Base-by-base conservation (phyloP, 495 filamentous ascomycete species). In the Tuber magnatum region DNA sequence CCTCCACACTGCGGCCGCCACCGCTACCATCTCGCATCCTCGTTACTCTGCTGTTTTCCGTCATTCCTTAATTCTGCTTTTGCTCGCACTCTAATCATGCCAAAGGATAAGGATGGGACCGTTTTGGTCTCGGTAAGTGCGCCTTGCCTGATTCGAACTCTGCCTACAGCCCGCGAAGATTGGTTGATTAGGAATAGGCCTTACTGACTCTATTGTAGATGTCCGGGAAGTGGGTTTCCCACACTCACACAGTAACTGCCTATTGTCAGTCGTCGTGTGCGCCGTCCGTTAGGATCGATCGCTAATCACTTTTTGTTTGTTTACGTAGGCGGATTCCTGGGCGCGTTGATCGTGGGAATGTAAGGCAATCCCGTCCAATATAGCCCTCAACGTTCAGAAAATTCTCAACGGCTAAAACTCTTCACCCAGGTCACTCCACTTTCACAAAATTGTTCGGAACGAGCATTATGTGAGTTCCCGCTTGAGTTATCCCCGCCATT, bases 401-500 rank as follows among this genome's bases (percentile, higher is more conserved):
- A 40, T 65, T 61, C 39, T 28, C 73, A 43, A 72, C 28, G 7
- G 76, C 77, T 79, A 77, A 79, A 68, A 48, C 83, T 69, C 43
- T 35, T 73, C 76, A 73, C 51, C 71, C 73, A 87, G 86, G 72
- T 83, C 86, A 71, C 86, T 99, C 70, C 96, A 99, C 85, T 97
- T 94, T 84, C 89, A 90, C 79, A 98, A 98, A 87, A 99, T 99
- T 73, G 96, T 99, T 32, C 87, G 97, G 84, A 99, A 99, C 83
- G 93, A 99, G 85, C 91, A 95, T 85, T 97, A 92, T 85, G 92
- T 88, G 79, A 75, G 86, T 82, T 38, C 16, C 18, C 32, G 14
- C 56, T 14, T 20, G 14, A 65, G 56, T 20, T 65, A 65, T 35
- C 28, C 28, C 56, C 14, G 32, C 14, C 32, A 61, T 32, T 32